phyloP scores from a whole-genome alignment of 257 asterid species.

The Vinca minor region DNA sequence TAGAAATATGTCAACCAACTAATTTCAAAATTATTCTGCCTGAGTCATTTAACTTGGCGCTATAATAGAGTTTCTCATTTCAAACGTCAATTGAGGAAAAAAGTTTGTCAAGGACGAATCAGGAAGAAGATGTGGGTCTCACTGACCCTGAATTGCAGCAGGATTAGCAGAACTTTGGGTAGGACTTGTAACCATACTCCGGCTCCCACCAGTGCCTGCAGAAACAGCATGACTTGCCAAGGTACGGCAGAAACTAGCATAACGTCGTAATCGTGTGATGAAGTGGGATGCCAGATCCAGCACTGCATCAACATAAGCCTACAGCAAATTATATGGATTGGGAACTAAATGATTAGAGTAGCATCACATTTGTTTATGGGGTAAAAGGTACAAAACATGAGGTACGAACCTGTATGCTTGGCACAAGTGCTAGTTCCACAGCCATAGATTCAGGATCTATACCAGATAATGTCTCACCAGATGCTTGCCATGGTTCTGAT shows the following conservation, averaged over 20 bases:
- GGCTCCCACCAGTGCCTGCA: conserved; percentile 92
- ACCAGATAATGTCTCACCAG: conserved; percentile 65
- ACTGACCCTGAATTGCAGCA: conserved; percentile 67
- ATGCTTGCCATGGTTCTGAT: conserved; percentile 93
- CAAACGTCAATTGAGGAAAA: neutral
- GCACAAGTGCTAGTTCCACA: conserved; percentile 79
- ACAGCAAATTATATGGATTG: conserved; percentile 22
- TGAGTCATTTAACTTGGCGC: neutral
- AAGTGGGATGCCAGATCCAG: conserved; percentile 99
- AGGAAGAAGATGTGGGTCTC: conserved; percentile 2
- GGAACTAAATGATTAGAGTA: conserved; percentile 8
- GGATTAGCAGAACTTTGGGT: conserved; percentile 74
- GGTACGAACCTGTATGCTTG: conserved; percentile 70
- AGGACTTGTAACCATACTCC: conserved; percentile 81
- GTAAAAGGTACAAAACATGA: neutral
- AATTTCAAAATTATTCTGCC: neutral
- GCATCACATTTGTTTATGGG: neutral
- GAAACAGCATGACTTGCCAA: conserved; percentile 94
- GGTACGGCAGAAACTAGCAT: conserved; percentile 99
- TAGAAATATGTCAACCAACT: neutral
- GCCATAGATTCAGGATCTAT: conserved; percentile 92
- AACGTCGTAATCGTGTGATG: conserved; percentile 90
- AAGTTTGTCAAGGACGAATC: neutral
- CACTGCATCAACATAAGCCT: conserved; percentile 98
- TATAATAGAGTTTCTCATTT: neutral